Conservation (phyloP, 345 rosid genomes). For the Passiflora organensis region DNA sequence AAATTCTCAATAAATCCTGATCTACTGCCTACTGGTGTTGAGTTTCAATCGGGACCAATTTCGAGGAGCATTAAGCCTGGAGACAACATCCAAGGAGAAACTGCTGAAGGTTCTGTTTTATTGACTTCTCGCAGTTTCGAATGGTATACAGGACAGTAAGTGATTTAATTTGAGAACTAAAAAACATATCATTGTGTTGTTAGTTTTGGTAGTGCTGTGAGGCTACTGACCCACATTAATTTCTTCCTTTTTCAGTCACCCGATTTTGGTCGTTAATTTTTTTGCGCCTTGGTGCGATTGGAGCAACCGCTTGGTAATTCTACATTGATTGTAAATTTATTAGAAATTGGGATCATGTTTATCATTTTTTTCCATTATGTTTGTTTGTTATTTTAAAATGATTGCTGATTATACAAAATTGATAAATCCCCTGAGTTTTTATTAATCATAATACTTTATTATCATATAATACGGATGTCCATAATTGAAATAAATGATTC, state of each 20-base stretch:
- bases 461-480: too few species aligned
- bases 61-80: slow-evolving; percentile 65
- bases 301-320: slow-evolving; percentile 87
- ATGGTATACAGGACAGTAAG: slow-evolving; percentile 66
- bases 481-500: too few species aligned
- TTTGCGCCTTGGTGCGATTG: slow-evolving; percentile 99
- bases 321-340: slow-evolving; percentile 3
- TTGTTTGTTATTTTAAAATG: too few species aligned
- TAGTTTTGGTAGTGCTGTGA: not conserved
- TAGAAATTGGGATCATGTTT: not conserved
- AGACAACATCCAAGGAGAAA: slow-evolving; percentile 62
- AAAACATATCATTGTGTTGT: slow-evolving; percentile 5
- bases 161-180: slow-evolving; percentile 11
- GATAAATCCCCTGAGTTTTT: too few species aligned
- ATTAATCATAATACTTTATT: too few species aligned
- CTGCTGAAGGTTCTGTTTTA: slow-evolving; percentile 55
- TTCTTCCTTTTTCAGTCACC: slow-evolving; percentile 54
- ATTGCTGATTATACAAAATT: too few species aligned
- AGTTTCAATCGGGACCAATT: slow-evolving; percentile 67
- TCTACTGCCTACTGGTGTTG: slow-evolving; percentile 77
- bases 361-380: too few species aligned
- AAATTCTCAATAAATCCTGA: slow-evolving; percentile 81
- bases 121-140: slow-evolving; percentile 66
- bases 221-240: slow-evolving; percentile 14
- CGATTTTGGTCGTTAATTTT: slow-evolving; percentile 86